phyloP scores from a whole-genome alignment of 1,139 yeast genomes.

The Lodderomyces margitis region DNA sequence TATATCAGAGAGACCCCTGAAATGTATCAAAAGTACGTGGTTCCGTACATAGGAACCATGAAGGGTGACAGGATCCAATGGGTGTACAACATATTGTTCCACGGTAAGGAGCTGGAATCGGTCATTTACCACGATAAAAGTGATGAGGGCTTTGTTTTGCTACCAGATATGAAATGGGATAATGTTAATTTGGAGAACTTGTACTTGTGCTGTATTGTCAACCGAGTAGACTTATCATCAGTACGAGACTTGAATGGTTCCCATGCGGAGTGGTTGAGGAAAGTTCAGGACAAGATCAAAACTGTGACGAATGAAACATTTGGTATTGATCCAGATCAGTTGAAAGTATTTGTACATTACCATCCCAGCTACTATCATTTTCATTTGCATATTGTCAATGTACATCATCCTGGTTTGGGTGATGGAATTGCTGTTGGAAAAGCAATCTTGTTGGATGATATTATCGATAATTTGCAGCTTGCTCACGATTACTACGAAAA shows the following conservation, averaged over 20 bases:
- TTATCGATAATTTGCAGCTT: conserved; percentile 65
- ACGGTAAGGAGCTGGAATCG: conserved; percentile 83
- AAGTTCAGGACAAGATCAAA: conserved; percentile 44
- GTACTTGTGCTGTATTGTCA: conserved; percentile 77
- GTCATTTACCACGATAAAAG: conserved; percentile 60
- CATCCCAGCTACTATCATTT: conserved; percentile 96
- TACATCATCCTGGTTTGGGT: conserved; percentile 70
- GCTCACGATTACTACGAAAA: conserved; percentile 46
- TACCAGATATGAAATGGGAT: conserved; percentile 95
- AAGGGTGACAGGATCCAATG: conserved; percentile 78
- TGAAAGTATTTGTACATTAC: conserved; percentile 80
- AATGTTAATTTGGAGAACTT: conserved; percentile 64
- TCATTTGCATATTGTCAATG: conserved; percentile 87
- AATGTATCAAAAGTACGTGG: conserved; percentile 57
- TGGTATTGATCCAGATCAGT: conserved; percentile 39
- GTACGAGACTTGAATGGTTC: conserved; percentile 66
- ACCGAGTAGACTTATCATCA: conserved; percentile 67
- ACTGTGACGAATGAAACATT: conserved; percentile 47
- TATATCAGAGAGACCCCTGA: conserved; percentile 80
- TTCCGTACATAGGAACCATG: conserved; percentile 77
- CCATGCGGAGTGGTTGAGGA: conserved; percentile 58
- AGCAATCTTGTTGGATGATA: conserved; percentile 77
- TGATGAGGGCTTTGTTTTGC: conserved; percentile 54
- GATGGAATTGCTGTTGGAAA: conserved; percentile 74
- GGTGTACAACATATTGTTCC: conserved; percentile 81